These are phyloP conservation scores for Fusarium camptoceras DNA, from an alignment of 2,329 filamentous ascomycete genomes.

Conservation along the genomic window DNA sequence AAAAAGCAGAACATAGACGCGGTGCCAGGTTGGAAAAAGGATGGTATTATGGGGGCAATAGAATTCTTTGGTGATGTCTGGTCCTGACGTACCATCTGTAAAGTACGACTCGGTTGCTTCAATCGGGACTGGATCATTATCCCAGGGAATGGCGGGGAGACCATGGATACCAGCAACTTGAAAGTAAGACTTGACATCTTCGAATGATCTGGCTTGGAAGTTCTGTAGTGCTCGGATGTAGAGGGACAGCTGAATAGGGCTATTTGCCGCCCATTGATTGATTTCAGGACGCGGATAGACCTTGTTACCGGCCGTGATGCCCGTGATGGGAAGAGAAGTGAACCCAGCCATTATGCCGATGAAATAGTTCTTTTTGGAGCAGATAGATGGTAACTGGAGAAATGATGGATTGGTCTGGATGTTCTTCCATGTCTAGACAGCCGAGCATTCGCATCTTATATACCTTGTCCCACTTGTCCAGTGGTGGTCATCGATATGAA, in stretches of 20 bases:
- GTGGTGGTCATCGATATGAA: too few relatives aligned
- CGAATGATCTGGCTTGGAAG: not conserved
- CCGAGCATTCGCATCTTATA: not conserved
- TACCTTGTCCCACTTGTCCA: not conserved
- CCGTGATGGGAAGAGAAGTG: not conserved
- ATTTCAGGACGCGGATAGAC: not conserved
- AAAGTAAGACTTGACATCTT: not conserved
- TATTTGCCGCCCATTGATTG: not conserved
- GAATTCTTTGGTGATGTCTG: not conserved
- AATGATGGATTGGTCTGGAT: not conserved
- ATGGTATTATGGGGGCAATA: constrained; percentile 15
- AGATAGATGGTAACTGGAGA: too few relatives aligned
- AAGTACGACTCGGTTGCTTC: not conserved
- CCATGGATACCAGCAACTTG: not conserved
- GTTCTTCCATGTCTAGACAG: not conserved
- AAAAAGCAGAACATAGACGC: constrained; percentile 12
- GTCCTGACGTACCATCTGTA: not conserved
- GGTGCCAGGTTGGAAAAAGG: constrained; percentile 15
- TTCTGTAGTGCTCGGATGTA: not conserved
- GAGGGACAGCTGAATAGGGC: not conserved
- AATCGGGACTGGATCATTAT: not conserved
- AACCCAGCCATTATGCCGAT: not conserved
- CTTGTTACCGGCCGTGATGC: not conserved
- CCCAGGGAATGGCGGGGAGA: not conserved
- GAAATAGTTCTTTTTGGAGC: not conserved